Percentiles rank a stretch among this genome's conserved stretches.
These are phyloP conservation scores for Salix koriyanagi DNA, from an alignment of 345 rosid species.

Conservation along the genomic window DNA sequence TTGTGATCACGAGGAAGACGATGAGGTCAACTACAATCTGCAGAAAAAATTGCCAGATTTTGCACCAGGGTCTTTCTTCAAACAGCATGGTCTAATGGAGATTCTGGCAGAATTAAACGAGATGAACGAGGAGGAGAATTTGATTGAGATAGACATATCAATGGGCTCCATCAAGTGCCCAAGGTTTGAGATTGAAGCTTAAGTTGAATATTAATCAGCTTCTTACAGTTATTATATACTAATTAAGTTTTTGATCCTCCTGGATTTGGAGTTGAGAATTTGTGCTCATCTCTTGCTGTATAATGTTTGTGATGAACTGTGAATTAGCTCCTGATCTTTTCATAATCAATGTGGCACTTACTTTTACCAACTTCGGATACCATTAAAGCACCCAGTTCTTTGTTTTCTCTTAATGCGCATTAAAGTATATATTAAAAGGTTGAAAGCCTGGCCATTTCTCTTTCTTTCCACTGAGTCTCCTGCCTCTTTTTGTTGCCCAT, in stretches of 20 bases:
- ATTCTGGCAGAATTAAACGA: slow-evolving; percentile 49
- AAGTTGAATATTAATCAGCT: not conserved
- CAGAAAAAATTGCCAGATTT: slow-evolving; percentile 35
- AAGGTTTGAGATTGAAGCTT: slow-evolving; percentile 64
- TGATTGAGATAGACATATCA: slow-evolving; percentile 80
- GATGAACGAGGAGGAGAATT: slow-evolving; percentile 73
- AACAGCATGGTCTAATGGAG: slow-evolving; percentile 38
- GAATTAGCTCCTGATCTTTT: slow-evolving; percentile 3
- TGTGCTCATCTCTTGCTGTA: not conserved
- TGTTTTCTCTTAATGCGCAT: too few relatives aligned
- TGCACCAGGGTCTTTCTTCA: slow-evolving; percentile 20
- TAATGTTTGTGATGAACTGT: too few relatives aligned
- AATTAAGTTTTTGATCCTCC: slow-evolving; percentile 30
- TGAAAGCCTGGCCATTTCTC: slow-evolving; percentile 7
- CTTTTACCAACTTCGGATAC: not conserved
- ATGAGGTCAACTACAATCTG: slow-evolving; percentile 16
- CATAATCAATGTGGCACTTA: not conserved
- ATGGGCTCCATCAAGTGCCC: slow-evolving; percentile 75
- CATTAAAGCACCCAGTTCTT: not conserved
- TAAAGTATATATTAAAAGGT: slow-evolving; percentile 5
- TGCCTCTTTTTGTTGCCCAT: too few relatives aligned
- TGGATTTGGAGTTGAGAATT: slow-evolving; percentile 19
- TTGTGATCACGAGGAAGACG: slow-evolving; percentile 25
- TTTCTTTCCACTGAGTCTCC: not conserved
- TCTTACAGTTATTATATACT: not conserved